A percentile compares a stretch with the other conserved stretches of the same genome.
Conservation (phyloP, 805 yeast species). For the Blastobotrys terrestris region DNA sequence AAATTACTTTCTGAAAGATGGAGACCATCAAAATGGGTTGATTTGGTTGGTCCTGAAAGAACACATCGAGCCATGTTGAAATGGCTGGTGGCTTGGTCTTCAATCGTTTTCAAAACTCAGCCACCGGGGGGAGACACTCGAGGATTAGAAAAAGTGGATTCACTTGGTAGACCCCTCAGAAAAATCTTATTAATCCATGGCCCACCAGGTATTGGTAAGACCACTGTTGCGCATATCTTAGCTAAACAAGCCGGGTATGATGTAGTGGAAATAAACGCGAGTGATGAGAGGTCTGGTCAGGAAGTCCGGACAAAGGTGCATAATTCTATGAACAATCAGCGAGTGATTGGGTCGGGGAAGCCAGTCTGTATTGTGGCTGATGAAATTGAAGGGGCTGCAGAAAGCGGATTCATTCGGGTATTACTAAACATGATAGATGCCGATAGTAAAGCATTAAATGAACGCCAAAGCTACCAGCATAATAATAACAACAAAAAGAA, state of each 20-base stretch:
- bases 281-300: constrained; percentile 62
- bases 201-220: constrained; percentile 91
- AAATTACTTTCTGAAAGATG: constrained; percentile 56
- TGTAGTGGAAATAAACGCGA: constrained; percentile 79
- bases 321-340: constrained; percentile 59
- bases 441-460: constrained; percentile 49
- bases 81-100: constrained; percentile 67
- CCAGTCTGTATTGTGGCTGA: constrained; percentile 84
- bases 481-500: constrained; percentile 29
- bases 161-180: constrained; percentile 51
- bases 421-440: constrained; percentile 51
- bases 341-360: constrained; percentile 48
- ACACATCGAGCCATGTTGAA: constrained; percentile 51
- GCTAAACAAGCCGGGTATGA: constrained; percentile 79
- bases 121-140: constrained; percentile 20
- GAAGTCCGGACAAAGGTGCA: constrained; percentile 47
- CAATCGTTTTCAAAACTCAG: constrained; percentile 47
- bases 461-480: constrained; percentile 18
- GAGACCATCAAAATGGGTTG: constrained; percentile 58
- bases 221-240: constrained; percentile 78
- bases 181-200: constrained; percentile 77
- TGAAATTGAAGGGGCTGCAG: constrained; percentile 80
- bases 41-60: constrained; percentile 62
- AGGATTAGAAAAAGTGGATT: constrained; percentile 33
- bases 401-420: constrained; percentile 47